These are phyloP conservation scores for Scleromitrula shiraiana DNA, from an alignment of 2,329 filamentous ascomycete genomes.

Conservation along the genomic window DNA sequence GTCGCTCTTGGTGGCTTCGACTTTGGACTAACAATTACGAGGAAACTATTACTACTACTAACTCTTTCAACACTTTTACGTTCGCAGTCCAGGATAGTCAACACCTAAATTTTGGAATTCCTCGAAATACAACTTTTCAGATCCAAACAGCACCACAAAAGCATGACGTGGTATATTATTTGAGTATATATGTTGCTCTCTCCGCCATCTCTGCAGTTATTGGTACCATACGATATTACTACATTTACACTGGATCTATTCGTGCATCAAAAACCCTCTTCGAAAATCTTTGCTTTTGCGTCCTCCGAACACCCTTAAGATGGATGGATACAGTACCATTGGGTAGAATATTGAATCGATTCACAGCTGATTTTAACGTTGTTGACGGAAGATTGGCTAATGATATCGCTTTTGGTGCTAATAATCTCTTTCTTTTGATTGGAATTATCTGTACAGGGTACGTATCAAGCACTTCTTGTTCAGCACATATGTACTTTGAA, in stretches of 20 bases:
- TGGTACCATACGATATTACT: slow-evolving; percentile 54
- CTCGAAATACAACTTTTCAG: slow-evolving; percentile 3
- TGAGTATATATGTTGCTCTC: slow-evolving; percentile 58
- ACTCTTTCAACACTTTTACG: slow-evolving; percentile 26
- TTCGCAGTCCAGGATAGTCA: slow-evolving; percentile 34
- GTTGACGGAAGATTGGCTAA: slow-evolving; percentile 61
- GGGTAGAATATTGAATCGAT: slow-evolving; percentile 68
- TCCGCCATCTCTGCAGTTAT: slow-evolving; percentile 49
- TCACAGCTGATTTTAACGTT: slow-evolving; percentile 68
- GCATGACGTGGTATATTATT: slow-evolving; percentile 48
- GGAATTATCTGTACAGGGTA: slow-evolving; percentile 58
- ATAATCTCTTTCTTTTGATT: slow-evolving; percentile 52
- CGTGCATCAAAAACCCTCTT: slow-evolving; percentile 63
- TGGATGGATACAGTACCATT: slow-evolving; percentile 77
- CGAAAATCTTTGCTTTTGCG: slow-evolving; percentile 53
- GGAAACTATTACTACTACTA: slow-evolving; percentile 13
- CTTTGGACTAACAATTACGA: slow-evolving; percentile 49
- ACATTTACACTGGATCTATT: slow-evolving; percentile 57
- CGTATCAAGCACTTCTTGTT: too few relatives aligned
- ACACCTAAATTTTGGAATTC: not conserved
- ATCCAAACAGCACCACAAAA: not conserved
- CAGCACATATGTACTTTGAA: slow-evolving; percentile 43
- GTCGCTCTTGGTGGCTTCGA: slow-evolving; percentile 55
- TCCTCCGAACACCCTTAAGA: slow-evolving; percentile 65
- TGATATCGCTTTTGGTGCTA: slow-evolving; percentile 52